These are phyloP conservation scores for Meyerozyma guilliermondii DNA, from an alignment of 1,139 yeast species.

Conservation along the genomic window DNA sequence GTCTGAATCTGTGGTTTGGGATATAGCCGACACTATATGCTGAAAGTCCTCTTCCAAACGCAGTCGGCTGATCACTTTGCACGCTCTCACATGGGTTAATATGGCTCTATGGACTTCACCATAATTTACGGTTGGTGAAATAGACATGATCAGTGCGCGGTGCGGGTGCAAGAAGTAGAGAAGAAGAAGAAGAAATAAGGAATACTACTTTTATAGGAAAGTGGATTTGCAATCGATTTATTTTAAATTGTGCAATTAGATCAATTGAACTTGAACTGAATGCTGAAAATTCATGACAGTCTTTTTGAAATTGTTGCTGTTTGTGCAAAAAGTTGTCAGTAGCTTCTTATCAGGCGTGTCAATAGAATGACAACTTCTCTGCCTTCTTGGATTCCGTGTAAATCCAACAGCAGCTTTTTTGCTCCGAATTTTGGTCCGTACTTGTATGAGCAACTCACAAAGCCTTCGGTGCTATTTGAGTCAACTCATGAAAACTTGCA, in stretches of 20 bases:
- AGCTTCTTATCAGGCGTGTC: too few relatives aligned
- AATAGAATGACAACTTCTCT: too few relatives aligned
- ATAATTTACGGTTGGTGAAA: conserved; percentile 3
- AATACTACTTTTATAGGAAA: too few relatives aligned
- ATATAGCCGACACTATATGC: conserved; percentile 3
- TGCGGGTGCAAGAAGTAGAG: too few relatives aligned
- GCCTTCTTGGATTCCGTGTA: background rate
- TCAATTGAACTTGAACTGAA: too few relatives aligned
- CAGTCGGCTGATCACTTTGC: conserved; percentile 13
- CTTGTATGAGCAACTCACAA: background rate
- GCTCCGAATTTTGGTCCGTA: background rate
- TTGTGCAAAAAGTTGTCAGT: too few relatives aligned
- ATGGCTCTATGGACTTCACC: conserved; percentile 36
- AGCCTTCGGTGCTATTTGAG: background rate
- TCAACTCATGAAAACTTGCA: background rate
- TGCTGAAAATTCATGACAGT: too few relatives aligned
- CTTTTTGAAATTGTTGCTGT: too few relatives aligned
- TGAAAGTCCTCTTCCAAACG: conserved; percentile 10
- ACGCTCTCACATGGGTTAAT: conserved; percentile 41
- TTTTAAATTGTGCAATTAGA: too few relatives aligned
- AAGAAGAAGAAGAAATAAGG: too few relatives aligned
- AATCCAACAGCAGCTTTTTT: background rate
- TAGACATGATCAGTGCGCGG: background rate
- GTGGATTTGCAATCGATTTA: too few relatives aligned
- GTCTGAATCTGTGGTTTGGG: conserved; percentile 1